A percentile compares a stretch with the other conserved stretches of the same genome.
Conservation (phyloP, 2,329 filamentous ascomycete genomes). For the Bipolaris cookei region DNA sequence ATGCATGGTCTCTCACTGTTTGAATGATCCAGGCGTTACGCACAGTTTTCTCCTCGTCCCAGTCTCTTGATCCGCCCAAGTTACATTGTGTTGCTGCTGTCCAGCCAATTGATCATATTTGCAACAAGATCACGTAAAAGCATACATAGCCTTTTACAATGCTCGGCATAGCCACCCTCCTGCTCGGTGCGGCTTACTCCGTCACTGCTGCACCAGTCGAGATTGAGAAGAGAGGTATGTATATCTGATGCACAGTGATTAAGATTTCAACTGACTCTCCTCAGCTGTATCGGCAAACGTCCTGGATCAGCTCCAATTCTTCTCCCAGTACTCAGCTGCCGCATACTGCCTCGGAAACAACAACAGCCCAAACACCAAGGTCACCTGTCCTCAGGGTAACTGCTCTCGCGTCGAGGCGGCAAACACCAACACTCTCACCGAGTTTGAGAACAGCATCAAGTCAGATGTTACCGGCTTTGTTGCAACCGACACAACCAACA, state of each 20-base stretch:
- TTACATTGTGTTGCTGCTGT: not conserved
- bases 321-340: slow-evolving; percentile 60
- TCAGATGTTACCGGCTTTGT: slow-evolving; percentile 58
- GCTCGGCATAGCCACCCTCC: slow-evolving; percentile 24
- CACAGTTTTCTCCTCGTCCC: not conserved
- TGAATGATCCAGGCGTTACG: not conserved
- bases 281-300: slow-evolving; percentile 50
- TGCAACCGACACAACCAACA: slow-evolving; percentile 54
- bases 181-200: slow-evolving; percentile 30
- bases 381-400: slow-evolving; percentile 55
- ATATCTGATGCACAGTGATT: not conserved
- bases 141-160: slow-evolving; percentile 19
- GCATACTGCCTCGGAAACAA: slow-evolving; percentile 60
- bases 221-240: slow-evolving; percentile 38
- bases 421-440: slow-evolving; percentile 53
- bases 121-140: not conserved
- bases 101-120: not conserved
- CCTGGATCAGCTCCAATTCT: slow-evolving; percentile 54
- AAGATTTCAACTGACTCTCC: not conserved
- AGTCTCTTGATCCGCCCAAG: not conserved
- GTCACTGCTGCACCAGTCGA: slow-evolving; percentile 37
- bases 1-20: not conserved
- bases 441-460: slow-evolving; percentile 54
- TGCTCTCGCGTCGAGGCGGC: slow-evolving; percentile 58
- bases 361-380: slow-evolving; percentile 51